These are phyloP conservation scores for Miscanthus sacchariflorus DNA, from an alignment of 202 grass and related monocot genomes.

Conservation along the genomic window DNA sequence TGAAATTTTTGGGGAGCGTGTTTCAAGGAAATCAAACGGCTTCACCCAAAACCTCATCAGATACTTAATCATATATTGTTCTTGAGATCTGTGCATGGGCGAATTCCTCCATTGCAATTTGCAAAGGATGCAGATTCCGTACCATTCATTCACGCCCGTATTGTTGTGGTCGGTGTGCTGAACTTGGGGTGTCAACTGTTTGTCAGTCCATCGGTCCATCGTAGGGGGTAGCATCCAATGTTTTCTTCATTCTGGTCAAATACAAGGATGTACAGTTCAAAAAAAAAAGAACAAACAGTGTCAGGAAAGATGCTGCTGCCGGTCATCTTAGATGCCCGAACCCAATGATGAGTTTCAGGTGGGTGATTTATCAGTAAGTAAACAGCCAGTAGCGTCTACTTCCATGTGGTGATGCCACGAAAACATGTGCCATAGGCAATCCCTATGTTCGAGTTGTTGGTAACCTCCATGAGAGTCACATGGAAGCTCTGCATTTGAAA, in stretches of 20 bases:
- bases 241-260: slow-evolving; percentile 47
- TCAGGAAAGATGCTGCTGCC: slow-evolving; percentile 50
- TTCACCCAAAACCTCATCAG: not conserved
- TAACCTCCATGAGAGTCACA: slow-evolving; percentile 55
- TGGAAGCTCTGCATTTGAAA: slow-evolving; percentile 42
- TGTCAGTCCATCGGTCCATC: slow-evolving; percentile 44
- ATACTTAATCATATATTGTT: slow-evolving; percentile 24
- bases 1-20: not conserved
- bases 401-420: slow-evolving; percentile 65
- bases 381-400: slow-evolving; percentile 50
- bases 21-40: not conserved
- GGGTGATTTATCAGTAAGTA: slow-evolving; percentile 51
- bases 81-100: slow-evolving; percentile 15
- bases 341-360: slow-evolving; percentile 88
- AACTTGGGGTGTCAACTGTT: slow-evolving; percentile 33
- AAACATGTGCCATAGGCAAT: slow-evolving; percentile 60
- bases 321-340: slow-evolving; percentile 55
- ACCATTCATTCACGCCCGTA: not conserved
- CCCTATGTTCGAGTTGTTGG: slow-evolving; percentile 36
- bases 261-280: not conserved
- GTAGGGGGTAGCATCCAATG: slow-evolving; percentile 37
- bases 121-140: not conserved
- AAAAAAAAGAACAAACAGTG: slow-evolving; percentile 13
- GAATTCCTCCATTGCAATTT: not conserved
- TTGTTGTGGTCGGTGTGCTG: slow-evolving; percentile 44